These are phyloP conservation scores for Mucor indicus DNA, from an alignment of 371 early-diverging fungal species.

Conservation along the genomic window DNA sequence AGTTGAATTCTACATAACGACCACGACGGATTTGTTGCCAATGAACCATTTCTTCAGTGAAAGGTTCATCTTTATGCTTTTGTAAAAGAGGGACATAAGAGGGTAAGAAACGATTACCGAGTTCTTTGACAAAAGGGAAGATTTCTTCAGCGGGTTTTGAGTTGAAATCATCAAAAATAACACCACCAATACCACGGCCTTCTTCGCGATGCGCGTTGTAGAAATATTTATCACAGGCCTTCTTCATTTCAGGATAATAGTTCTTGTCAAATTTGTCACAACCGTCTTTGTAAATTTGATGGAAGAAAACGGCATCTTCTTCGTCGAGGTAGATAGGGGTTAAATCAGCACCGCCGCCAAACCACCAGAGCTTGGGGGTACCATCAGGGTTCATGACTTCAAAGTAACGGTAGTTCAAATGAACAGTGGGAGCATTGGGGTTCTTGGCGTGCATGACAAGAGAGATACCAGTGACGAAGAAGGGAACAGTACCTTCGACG, in stretches of 20 bases:
- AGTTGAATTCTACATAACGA: slow-evolving; percentile 88
- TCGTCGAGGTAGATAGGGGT: slow-evolving; percentile 79
- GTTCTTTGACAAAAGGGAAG: slow-evolving; percentile 68
- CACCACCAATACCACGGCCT: slow-evolving; percentile 84
- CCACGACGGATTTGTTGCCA: slow-evolving; percentile 90
- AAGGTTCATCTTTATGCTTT: slow-evolving; percentile 65
- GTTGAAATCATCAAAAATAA: slow-evolving; percentile 86
- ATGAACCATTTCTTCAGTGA: slow-evolving; percentile 60
- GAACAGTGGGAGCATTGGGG: slow-evolving; percentile 94
- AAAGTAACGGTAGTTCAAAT: slow-evolving; percentile 97
- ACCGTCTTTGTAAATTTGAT: slow-evolving; percentile 70
- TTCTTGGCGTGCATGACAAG: slow-evolving; percentile 94
- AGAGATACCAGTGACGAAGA: slow-evolving; percentile 91
- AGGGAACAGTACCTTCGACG: slow-evolving; percentile 52
- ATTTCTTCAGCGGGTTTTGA: slow-evolving; percentile 63
- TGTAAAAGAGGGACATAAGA: slow-evolving; percentile 79
- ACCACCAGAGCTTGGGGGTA: slow-evolving; percentile 75
- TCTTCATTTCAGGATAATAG: slow-evolving; percentile 77
- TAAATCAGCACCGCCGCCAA: slow-evolving; percentile 85
- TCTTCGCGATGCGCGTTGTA: slow-evolving; percentile 74
- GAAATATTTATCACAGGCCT: slow-evolving; percentile 87
- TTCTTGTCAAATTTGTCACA: slow-evolving; percentile 71
- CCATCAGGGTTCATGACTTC: slow-evolving; percentile 72
- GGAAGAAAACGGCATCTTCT: slow-evolving; percentile 82
- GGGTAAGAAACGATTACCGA: slow-evolving; percentile 69